These are phyloP conservation scores for Neurospora intermedia DNA, from an alignment of 495 filamentous ascomycete species.

Conservation along the genomic window DNA sequence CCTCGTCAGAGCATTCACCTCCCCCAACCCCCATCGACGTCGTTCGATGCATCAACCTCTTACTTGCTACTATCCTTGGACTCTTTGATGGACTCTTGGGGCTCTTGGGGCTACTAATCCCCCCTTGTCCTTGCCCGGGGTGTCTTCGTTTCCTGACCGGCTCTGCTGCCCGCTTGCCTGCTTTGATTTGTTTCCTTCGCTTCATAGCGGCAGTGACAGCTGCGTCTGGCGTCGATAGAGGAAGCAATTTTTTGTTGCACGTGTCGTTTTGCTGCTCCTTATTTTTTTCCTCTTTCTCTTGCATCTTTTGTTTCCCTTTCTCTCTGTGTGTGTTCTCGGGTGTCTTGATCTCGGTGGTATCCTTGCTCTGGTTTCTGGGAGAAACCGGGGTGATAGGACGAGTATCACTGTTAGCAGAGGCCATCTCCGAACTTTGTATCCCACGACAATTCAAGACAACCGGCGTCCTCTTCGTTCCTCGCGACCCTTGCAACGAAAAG, in stretches of 20 bases:
- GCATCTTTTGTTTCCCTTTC: neutral
- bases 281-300: neutral
- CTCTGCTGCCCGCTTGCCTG: slow-evolving; percentile 11
- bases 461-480: neutral
- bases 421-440: neutral
- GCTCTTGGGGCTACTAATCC: neutral
- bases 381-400: neutral
- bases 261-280: neutral
- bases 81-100: neutral
- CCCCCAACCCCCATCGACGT: neutral
- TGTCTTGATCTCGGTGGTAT: neutral
- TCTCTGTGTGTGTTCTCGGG: neutral
- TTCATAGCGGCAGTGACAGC: slow-evolving; percentile 9
- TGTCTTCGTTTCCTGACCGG: slow-evolving; percentile 1
- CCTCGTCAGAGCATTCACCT: slow-evolving; percentile 5
- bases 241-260: neutral
- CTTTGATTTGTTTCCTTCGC: slow-evolving; percentile 24
- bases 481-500: neutral
- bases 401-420: too few relatives aligned
- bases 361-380: neutral
- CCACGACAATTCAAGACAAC: neutral
- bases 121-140: slow-evolving; percentile 1
- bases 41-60: neutral
- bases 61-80: neutral
- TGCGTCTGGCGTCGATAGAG: neutral